Evolutionary conservation across 345 rosid genomes (phyloP).

Genomic region (Sisymbrium irio): DNA sequence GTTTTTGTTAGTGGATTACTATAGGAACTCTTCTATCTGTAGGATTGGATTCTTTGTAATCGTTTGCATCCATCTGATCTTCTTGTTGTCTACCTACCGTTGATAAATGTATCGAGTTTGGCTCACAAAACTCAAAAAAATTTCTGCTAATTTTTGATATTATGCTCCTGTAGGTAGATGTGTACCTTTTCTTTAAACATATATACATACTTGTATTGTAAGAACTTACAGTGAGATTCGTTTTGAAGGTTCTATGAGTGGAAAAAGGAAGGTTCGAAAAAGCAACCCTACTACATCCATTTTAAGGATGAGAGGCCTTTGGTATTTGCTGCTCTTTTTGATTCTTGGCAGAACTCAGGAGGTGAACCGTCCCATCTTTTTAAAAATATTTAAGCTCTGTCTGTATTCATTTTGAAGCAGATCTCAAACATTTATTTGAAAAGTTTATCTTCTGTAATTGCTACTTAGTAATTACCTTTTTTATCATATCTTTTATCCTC

Average conservation of each 20-base stretch:
- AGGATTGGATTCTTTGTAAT: background rate
- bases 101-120: background rate
- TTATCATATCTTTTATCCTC: background rate
- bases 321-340: slow-evolving; percentile 87
- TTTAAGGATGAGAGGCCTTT: slow-evolving; percentile 82
- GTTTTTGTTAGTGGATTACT: too few relatives aligned
- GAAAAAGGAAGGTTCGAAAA: slow-evolving; percentile 88
- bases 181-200: background rate
- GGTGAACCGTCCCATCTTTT: slow-evolving; percentile 38
- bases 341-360: slow-evolving; percentile 74
- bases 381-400: background rate
- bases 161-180: background rate
- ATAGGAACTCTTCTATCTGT: background rate
- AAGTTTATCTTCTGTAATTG: background rate
- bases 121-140: background rate
- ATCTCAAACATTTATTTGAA: background rate
- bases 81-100: background rate
- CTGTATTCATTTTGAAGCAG: background rate
- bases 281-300: slow-evolving; percentile 88
- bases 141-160: background rate
- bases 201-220: background rate
- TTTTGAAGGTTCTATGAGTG: slow-evolving; percentile 85
- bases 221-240: background rate
- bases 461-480: background rate
- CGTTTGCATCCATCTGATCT: background rate